phyloP scores from a whole-genome alignment of 352 stramenopile species.

The Phytophthora megakarya region DNA sequence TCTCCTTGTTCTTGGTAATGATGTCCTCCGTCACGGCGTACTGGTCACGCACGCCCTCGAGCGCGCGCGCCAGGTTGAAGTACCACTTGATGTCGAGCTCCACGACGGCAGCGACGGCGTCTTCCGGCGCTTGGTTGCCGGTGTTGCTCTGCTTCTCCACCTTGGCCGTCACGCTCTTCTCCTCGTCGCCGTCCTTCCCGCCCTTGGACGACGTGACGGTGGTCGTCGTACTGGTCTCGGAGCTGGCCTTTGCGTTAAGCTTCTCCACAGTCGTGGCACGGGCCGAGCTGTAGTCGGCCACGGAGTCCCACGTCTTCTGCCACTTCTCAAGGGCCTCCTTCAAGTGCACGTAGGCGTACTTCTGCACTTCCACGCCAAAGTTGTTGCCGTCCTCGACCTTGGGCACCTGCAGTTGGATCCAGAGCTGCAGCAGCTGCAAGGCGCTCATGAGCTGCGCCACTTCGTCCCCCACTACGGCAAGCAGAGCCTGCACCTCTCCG shows the following conservation, averaged over 20 bases:
- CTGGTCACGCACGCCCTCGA: slow-evolving; percentile 78
- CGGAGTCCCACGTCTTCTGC: slow-evolving; percentile 78
- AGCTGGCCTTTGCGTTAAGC: slow-evolving; percentile 63
- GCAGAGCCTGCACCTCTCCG: slow-evolving; percentile 44
- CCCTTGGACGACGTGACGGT: slow-evolving; percentile 62
- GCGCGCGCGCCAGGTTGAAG: slow-evolving; percentile 68
- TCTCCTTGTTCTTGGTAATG: slow-evolving; percentile 81
- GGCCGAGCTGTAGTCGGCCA: slow-evolving; percentile 73
- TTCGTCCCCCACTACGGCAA: slow-evolving; percentile 56
- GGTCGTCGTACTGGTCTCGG: slow-evolving; percentile 62
- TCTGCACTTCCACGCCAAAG: slow-evolving; percentile 89
- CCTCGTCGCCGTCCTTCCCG: slow-evolving; percentile 73
- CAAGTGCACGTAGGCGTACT: slow-evolving; percentile 69
- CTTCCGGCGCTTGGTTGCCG: slow-evolving; percentile 41
- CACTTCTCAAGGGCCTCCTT: slow-evolving; percentile 68
- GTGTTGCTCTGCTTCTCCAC: slow-evolving; percentile 61
- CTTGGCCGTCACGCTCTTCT: slow-evolving; percentile 65
- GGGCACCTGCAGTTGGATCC: slow-evolving; percentile 78
- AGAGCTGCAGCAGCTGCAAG: slow-evolving; percentile 64
- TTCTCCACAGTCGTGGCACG: slow-evolving; percentile 74
- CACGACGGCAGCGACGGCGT: slow-evolving; percentile 70
- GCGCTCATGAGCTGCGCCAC: slow-evolving; percentile 50
- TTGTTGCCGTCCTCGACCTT: slow-evolving; percentile 87
- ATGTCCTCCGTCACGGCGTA: slow-evolving; percentile 77
- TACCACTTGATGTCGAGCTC: slow-evolving; percentile 88